Evolutionary conservation across 179 eudicot genomes (phyloP).

Genomic region (Beta corolliflora): DNA sequence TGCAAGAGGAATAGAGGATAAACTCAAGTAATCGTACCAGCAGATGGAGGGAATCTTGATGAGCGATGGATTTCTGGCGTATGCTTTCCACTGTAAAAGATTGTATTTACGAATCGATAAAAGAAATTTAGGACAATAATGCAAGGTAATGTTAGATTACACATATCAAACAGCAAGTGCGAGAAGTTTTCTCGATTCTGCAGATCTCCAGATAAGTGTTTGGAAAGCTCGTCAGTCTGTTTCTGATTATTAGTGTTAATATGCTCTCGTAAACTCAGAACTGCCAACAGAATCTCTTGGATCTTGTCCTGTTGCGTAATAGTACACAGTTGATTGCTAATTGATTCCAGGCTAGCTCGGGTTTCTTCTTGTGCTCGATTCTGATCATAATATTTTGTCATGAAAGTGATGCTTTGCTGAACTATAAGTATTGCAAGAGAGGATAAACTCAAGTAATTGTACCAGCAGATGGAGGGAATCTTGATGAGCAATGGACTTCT

Average conservation of each 20-base stretch:
- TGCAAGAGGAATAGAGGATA: too few species aligned
- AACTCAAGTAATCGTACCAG: too few species aligned
- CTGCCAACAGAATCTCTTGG: conserved; percentile 44
- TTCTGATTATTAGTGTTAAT: conserved; percentile 46
- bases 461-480: conserved; percentile 70
- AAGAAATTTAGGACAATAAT: too few species aligned
- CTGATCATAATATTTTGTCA: conserved; percentile 42
- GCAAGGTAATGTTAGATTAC: too few species aligned
- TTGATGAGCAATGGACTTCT: conserved; percentile 67
- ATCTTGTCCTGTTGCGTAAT: conserved; percentile 46
- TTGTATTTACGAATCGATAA: too few species aligned
- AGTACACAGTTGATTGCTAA: conserved; percentile 53
- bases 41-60: too few species aligned
- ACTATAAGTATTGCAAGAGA: conserved; percentile 13
- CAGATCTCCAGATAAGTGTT: conserved; percentile 52
- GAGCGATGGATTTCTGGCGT: too few species aligned
- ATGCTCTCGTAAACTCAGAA: conserved; percentile 53
- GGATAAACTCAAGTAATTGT: background rate
- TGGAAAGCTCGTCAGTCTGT: conserved; percentile 52
- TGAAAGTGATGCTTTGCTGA: background rate
- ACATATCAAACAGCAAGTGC: too few species aligned
- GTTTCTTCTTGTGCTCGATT: conserved; percentile 72
- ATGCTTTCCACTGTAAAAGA: too few species aligned
- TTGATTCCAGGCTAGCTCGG: conserved; percentile 52
- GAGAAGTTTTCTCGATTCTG: too few species aligned